Evolutionary conservation across 441 rosid species (phyloP), one percentile per base, ranked within the genome.

Genomic region (Gossypium davidsonii): DNA sequence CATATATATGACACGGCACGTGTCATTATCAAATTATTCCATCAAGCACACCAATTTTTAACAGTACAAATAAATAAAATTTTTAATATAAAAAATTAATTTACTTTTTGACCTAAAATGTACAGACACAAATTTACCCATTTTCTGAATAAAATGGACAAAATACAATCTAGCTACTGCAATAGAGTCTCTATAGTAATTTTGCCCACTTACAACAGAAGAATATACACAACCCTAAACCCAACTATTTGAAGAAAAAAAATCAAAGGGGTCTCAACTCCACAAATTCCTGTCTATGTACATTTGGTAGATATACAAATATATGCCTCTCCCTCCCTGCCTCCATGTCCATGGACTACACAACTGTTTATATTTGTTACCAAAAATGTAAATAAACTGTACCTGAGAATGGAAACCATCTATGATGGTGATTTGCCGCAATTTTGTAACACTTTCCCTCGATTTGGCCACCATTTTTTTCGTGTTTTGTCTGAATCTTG

Each of bases 401-500:
- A 73, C 44, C 66, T 17, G 66, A 67, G 53, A 23, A 57, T 4
- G 71, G 67, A 71, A 73, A 66, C 70, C 67, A 12, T 56, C 28
- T 56, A 56, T 56, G 60, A 9, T 56, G 58, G 9, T 21, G 60
- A 21, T 21, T 21, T 56, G 11, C 11, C 11, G 26, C 26, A 20
- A 10, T 6, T 20, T 3, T 73, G 52, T 10, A 51, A 31, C 18
- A 55, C 75, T 81, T 70, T 74, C 48, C 90, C 82, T 57, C 84
- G 71, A 84, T 81, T 86, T 7, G 81, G 95, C 99, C 98, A 95
- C 99, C 99, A 95, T 75, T 79, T 93, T 67, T 95, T 81, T 26
- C 87, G 86, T 58, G 79, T 74, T 83, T 80, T 90, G 2, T 87
- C 88, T 51, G 72, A 79, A 17, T 87, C 96, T 58, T 78, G 51